Conservation (phyloP, 495 filamentous ascomycete genomes). For the Chaetomium fimeti region DNA sequence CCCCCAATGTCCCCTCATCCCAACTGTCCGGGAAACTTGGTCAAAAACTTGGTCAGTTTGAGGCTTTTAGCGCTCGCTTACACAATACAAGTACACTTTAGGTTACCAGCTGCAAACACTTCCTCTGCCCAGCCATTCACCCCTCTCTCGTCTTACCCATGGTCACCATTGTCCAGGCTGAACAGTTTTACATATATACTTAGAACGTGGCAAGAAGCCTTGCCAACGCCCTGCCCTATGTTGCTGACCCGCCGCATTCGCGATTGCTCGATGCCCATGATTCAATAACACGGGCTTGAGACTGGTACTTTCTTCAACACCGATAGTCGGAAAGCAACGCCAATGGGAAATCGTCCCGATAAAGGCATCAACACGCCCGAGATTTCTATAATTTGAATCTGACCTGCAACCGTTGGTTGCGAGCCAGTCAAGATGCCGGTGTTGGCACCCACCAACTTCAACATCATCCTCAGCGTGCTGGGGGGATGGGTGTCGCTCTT, state of each 20-base stretch:
- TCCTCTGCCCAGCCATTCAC: no score
- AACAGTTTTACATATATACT: not conserved
- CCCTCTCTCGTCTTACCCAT: not conserved
- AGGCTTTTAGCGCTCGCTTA: no score
- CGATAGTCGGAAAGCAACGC: not conserved
- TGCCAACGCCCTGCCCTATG: not conserved
- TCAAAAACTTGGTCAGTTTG: no score
- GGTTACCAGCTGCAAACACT: no score
- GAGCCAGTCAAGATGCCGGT: slow-evolving; percentile 67
- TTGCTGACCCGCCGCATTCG: not conserved
- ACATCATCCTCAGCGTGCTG: slow-evolving; percentile 77
- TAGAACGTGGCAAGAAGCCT: not conserved
- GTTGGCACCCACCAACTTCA: slow-evolving; percentile 77
- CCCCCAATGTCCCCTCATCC: no score
- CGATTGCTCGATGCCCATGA: slow-evolving; percentile 34
- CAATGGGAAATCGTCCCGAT: not conserved
- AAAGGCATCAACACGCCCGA: not conserved
- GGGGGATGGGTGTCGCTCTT: slow-evolving; percentile 89
- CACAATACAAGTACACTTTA: no score
- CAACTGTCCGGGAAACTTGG: no score
- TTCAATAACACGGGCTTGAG: slow-evolving; percentile 48
- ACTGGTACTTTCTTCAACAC: slow-evolving; percentile 5
- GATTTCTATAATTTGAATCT: no score
- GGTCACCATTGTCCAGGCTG: not conserved
- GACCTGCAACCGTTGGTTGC: not conserved